Evolutionary conservation across 2,329 filamentous ascomycete genomes (phyloP).

Genomic region (Pestalotiopsis fici): DNA sequence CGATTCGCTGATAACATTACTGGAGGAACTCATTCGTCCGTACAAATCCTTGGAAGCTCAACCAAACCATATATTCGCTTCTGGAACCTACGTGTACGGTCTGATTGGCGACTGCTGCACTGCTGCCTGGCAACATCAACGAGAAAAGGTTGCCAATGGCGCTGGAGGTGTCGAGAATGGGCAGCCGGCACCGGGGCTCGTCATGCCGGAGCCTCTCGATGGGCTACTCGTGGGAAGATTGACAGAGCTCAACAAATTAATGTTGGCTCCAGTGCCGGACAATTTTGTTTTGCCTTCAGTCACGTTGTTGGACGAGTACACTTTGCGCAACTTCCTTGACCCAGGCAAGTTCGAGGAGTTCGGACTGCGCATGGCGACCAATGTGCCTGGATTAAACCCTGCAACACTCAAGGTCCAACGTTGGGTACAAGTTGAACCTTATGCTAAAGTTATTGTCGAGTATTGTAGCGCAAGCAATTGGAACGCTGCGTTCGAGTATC

Average conservation of each 20-base stretch:
- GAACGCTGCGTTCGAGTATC: constrained; percentile 59
- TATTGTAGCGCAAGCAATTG: constrained; percentile 68
- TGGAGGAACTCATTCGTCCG: constrained; percentile 59
- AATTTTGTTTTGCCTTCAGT: constrained; percentile 56
- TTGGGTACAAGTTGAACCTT: constrained; percentile 48
- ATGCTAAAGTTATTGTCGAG: constrained; percentile 59
- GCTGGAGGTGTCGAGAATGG: constrained; percentile 10
- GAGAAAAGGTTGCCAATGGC: constrained; percentile 24
- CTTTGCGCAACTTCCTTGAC: constrained; percentile 37
- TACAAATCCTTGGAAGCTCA: constrained; percentile 53
- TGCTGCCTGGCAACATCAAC: constrained; percentile 56
- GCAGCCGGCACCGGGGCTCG: constrained; percentile 1
- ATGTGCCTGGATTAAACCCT: constrained; percentile 1
- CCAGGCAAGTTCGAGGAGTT: constrained; percentile 18
- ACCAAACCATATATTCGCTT: constrained; percentile 61
- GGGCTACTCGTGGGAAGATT: constrained; percentile 54
- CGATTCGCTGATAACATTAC: constrained; percentile 55
- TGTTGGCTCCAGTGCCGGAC: constrained; percentile 62
- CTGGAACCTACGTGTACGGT: constrained; percentile 65
- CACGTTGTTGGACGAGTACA: constrained; percentile 57
- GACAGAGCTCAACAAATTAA: constrained; percentile 55
- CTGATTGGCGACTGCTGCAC: constrained; percentile 67
- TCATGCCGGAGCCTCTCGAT: constrained; percentile 42
- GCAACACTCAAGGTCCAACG: background rate
- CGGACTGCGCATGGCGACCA: background rate